Conservation (phyloP, 2,329 filamentous ascomycete species). For the Neopestalotiopsis sp. region DNA sequence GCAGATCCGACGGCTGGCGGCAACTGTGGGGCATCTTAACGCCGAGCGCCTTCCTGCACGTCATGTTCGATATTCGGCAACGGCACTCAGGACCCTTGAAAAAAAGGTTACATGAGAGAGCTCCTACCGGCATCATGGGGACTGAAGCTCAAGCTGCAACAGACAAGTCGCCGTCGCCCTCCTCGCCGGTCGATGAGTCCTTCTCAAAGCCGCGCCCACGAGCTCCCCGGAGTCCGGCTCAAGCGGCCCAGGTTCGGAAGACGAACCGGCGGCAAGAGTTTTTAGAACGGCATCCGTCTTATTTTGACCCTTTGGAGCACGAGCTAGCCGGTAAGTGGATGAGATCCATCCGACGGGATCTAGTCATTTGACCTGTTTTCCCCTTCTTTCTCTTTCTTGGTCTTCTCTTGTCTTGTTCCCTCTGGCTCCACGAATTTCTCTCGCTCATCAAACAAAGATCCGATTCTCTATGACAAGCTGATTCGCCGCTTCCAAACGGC, state of each 20-base stretch:
- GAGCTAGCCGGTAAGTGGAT: constrained; percentile 55
- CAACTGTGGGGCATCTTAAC: background rate
- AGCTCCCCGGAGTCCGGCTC: constrained; percentile 46
- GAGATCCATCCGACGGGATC: background rate
- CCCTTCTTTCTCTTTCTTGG: background rate
- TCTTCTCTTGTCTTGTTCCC: background rate
- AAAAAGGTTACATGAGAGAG: background rate
- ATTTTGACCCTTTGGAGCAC: constrained; percentile 65
- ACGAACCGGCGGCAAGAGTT: constrained; percentile 83
- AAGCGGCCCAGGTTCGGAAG: constrained; percentile 55
- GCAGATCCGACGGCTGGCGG: background rate
- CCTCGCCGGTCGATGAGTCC: constrained; percentile 10
- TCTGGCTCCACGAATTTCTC: background rate
- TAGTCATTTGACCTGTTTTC: background rate
- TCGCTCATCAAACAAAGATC: constrained; percentile 54
- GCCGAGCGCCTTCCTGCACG: background rate
- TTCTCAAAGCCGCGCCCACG: constrained; percentile 50
- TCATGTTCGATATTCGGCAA: background rate
- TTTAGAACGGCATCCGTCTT: constrained; percentile 73
- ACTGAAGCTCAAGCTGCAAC: background rate
- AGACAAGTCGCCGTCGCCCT: background rate
- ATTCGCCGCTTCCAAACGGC: constrained; percentile 78
- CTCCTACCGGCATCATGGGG: background rate
- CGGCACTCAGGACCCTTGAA: background rate
- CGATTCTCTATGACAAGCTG: constrained; percentile 81